Evolutionary conservation across 139 green algal species (phyloP).

Genomic region (Chlamydomonas eustigma): DNA sequence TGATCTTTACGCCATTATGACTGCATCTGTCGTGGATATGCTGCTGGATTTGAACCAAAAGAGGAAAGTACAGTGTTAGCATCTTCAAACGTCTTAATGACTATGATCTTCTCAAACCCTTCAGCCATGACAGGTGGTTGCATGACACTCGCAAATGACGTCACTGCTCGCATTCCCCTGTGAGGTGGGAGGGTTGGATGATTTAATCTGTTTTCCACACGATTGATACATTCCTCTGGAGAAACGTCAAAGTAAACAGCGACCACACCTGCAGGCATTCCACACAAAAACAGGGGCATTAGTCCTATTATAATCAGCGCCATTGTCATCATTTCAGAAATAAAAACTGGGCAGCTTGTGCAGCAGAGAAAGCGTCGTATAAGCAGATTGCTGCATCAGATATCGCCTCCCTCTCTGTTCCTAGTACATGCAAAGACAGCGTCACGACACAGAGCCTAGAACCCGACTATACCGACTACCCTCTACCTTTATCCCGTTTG

Average conservation of each 20-base stretch:
- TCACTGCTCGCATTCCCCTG: constrained; percentile 16
- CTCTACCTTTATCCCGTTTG: constrained; percentile 6
- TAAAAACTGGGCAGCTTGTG: too few relatives aligned
- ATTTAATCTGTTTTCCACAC: constrained; percentile 14
- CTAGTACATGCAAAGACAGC: too few relatives aligned
- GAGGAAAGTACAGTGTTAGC: constrained; percentile 16
- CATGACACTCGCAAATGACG: constrained; percentile 21
- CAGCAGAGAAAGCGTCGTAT: too few relatives aligned
- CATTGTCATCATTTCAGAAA: too few relatives aligned
- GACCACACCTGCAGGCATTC: constrained; percentile 21
- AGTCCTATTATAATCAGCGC: neutral
- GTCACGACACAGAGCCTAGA: too few relatives aligned
- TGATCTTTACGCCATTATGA: too few relatives aligned
- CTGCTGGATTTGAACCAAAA: constrained; percentile 19
- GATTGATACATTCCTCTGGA: constrained; percentile 1
- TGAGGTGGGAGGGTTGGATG: constrained; percentile 27
- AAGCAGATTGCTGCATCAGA: too few relatives aligned
- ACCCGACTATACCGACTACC: neutral
- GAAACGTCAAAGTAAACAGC: constrained; percentile 35
- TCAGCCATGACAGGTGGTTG: constrained; percentile 9
- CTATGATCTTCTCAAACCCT: constrained; percentile 24
- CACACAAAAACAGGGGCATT: neutral
- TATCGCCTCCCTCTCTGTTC: neutral
- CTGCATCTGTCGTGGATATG: too few relatives aligned
- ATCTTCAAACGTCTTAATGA: neutral